A percentile compares a stretch with the other conserved stretches of the same genome.
Conservation (phyloP, 805 yeast species). For the Candida endomychidarum region DNA sequence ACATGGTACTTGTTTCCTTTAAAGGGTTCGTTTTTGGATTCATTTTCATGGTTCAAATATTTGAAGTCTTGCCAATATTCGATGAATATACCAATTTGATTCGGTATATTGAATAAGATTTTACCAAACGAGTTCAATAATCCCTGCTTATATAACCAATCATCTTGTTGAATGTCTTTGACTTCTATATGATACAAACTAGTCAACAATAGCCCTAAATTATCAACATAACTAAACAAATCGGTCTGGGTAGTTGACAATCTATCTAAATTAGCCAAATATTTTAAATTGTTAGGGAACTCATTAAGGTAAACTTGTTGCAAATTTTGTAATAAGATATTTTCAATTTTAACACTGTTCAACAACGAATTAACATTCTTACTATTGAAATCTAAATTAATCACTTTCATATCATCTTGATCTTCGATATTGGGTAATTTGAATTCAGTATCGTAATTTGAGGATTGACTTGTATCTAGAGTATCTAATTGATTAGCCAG, state of each 20-base stretch:
- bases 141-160: conserved; percentile 26
- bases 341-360: conserved; percentile 20
- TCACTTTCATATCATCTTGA: conserved; percentile 13
- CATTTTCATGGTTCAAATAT: conserved; percentile 24
- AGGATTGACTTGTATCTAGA: neutral
- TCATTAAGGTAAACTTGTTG: conserved; percentile 20
- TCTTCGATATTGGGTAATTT: conserved; percentile 7
- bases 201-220: conserved; percentile 27
- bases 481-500: conserved; percentile 29
- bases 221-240: conserved; percentile 31
- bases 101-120: conserved; percentile 26
- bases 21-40: conserved; percentile 6
- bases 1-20: conserved; percentile 22
- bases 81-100: conserved; percentile 34
- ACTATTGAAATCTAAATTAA: conserved; percentile 16
- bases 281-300: conserved; percentile 37
- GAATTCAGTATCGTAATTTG: neutral
- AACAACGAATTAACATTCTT: conserved; percentile 22
- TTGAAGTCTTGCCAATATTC: conserved; percentile 37
- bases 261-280: conserved; percentile 36
- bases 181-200: conserved; percentile 26
- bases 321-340: conserved; percentile 29
- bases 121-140: conserved; percentile 27
- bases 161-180: conserved; percentile 2
- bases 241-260: conserved; percentile 31